Base-by-base conservation (phyloP, 192 early-diverging fungal species). In the Lunasporangiospora selenospora region DNA sequence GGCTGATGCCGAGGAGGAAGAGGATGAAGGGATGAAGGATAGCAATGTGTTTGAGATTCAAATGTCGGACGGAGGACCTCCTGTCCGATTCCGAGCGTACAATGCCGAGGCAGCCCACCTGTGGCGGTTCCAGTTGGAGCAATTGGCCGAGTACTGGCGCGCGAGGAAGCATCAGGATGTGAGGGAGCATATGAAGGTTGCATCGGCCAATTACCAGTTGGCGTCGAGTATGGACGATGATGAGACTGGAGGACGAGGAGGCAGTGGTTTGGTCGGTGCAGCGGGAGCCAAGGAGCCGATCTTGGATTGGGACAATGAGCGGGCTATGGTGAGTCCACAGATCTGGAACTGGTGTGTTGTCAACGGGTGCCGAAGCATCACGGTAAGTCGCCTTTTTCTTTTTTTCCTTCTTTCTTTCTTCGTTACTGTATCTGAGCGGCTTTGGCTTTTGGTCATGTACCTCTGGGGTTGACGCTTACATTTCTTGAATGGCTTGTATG, bases 331-430 rank as follows among this genome's bases (percentile, higher is more conserved):
- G 1, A 56, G 54, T 13, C 53, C 67, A 1, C 40, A 43, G 7
- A 62, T 75, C n/a, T 78, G 77, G 77, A 65, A 78, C 36, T 75
- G 67, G 77, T 78, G 77, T 46, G 60, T 75, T 9, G 44, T 67
- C n/a, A 67, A 78, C 49, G 69, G 77, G 2, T 78, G 77, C 52
- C 58, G 77, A 26, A 62, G 59, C 26, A 47, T 78, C 11, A 75
- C 63, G 12, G 62, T 65, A 56, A 36, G 31, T 41, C 10, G 15
- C 10, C 23, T 37, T 39, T 62, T 50, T 30, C 13, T 38, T 41
- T 19, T 12, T 24, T 37, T 27, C 13, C 1, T 12, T 41, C 3
- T 4, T 32, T 29, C 4, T 37, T 34, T 19, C 26, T 41, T 44
- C 45, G 9, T 19, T 46, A 36, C n/a, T 39, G n/a, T n/a, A n/a